These are phyloP conservation scores for Coniferiporia sulphurascens DNA, from an alignment of 1,284 basidiomycete genomes.

Conservation along the genomic window DNA sequence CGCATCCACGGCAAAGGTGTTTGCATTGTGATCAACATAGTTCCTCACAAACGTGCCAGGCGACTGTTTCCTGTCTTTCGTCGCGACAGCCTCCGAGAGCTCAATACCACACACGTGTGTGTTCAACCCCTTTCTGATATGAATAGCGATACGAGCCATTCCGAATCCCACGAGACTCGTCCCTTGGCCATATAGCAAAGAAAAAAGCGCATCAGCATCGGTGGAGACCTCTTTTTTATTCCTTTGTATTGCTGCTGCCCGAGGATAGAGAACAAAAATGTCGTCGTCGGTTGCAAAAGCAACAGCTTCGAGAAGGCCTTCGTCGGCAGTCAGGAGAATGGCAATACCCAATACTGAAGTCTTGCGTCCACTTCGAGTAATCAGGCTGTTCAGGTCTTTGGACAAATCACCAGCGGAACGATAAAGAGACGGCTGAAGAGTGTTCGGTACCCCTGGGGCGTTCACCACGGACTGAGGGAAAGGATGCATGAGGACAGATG, in stretches of 20 bases:
- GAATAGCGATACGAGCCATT: conserved; percentile 29
- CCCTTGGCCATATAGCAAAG: conserved; percentile 6
- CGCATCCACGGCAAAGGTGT: conserved; percentile 24
- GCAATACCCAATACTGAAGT: conserved; percentile 3
- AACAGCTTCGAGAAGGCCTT: conserved; percentile 9
- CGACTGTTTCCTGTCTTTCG: conserved; percentile 22
- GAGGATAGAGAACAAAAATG: conserved; percentile 4
- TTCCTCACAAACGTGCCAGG: conserved; percentile 27
- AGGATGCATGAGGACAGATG: conserved; percentile 1
- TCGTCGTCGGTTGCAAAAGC: conserved; percentile 5
- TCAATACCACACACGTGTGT: conserved; percentile 30
- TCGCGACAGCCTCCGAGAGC: conserved; percentile 26
- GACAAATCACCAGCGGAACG: conserved; percentile 1
- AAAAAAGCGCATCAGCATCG: not conserved
- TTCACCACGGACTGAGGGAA: conserved; percentile 9
- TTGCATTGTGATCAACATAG: conserved; percentile 16
- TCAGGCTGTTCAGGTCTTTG: not conserved
- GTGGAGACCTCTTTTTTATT: not conserved
- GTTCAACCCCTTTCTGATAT: conserved; percentile 25
- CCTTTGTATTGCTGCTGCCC: not conserved
- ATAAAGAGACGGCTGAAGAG: conserved; percentile 1
- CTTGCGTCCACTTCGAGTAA: not conserved
- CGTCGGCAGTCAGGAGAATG: not conserved
- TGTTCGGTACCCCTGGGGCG: not conserved
- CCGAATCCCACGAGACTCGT: conserved; percentile 30